Evolutionary conservation across 129 eudicot species (phyloP).

Genomic region (Rutidosis leptorrhynchoides): DNA sequence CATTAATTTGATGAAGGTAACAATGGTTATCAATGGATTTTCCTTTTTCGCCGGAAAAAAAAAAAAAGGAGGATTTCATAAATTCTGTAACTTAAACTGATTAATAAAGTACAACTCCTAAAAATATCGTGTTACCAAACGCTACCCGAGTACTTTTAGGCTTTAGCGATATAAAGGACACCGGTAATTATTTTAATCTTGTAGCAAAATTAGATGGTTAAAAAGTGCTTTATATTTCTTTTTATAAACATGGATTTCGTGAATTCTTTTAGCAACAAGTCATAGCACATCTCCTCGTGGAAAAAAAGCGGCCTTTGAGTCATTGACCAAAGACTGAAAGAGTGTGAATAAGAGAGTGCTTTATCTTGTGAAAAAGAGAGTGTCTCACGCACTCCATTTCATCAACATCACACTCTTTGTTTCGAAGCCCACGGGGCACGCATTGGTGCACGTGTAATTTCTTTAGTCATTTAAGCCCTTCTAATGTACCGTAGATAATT

Average conservation of each 20-base stretch:
- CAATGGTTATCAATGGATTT: too few relatives aligned
- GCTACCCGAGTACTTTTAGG: too few relatives aligned
- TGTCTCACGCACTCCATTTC: conserved; percentile 26
- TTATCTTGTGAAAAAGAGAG: conserved; percentile 30
- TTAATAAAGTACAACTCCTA: too few relatives aligned
- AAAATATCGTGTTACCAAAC: too few relatives aligned
- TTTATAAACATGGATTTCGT: conserved; percentile 20
- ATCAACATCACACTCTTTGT: conserved; percentile 32
- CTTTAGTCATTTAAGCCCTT: conserved; percentile 10
- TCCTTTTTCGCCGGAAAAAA: too few relatives aligned
- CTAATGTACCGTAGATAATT: not conserved
- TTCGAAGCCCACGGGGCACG: conserved; percentile 16
- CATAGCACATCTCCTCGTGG: conserved; percentile 35
- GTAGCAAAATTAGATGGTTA: not conserved
- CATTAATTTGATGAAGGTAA: too few relatives aligned
- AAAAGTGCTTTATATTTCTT: not conserved
- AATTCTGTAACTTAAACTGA: too few relatives aligned
- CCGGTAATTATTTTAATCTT: not conserved
- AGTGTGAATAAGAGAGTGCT: conserved; percentile 32
- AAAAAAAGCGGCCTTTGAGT: conserved; percentile 37
- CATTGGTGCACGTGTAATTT: conserved; percentile 25
- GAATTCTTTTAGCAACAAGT: conserved; percentile 27
- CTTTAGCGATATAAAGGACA: too few relatives aligned
- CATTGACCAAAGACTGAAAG: conserved; percentile 42
- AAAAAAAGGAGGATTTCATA: too few relatives aligned